Percentiles rank a stretch among this genome's conserved stretches.
These are phyloP conservation scores for Talaromyces marneffei DNA, from an alignment of 2,329 filamentous ascomycete genomes.

Conservation along the genomic window DNA sequence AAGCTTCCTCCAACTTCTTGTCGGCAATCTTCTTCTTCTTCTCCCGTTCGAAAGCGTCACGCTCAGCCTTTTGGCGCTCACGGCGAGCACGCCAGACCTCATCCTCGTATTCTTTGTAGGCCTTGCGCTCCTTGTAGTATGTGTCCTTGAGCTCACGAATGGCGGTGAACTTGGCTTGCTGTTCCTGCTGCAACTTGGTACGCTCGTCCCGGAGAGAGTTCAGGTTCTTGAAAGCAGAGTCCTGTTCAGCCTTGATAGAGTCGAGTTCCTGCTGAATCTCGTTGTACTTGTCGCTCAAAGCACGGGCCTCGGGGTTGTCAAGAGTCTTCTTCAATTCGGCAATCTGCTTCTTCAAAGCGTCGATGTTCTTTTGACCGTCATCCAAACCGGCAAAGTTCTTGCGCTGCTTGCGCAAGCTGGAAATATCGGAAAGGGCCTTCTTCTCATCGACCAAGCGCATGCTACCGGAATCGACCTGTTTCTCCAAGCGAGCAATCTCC, in stretches of 20 bases:
- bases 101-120: slow-evolving; percentile 75
- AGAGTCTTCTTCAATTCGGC: slow-evolving; percentile 81
- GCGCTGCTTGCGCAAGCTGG: slow-evolving; percentile 75
- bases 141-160: slow-evolving; percentile 85
- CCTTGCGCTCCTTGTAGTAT: slow-evolving; percentile 76
- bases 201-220: slow-evolving; percentile 80
- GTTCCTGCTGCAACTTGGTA: slow-evolving; percentile 73
- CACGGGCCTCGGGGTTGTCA: slow-evolving; percentile 86
- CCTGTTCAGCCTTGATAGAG: slow-evolving; percentile 83
- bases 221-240: slow-evolving; percentile 82
- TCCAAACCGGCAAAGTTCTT: slow-evolving; percentile 88
- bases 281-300: slow-evolving; percentile 78
- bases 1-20: slow-evolving; percentile 48
- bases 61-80: slow-evolving; percentile 76
- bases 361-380: slow-evolving; percentile 79
- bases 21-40: slow-evolving; percentile 49
- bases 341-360: slow-evolving; percentile 79
- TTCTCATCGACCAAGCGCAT: slow-evolving; percentile 98
- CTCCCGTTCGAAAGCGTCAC: slow-evolving; percentile 50
- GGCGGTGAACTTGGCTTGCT: slow-evolving; percentile 76
- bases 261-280: slow-evolving; percentile 84
- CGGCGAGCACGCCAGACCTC: slow-evolving; percentile 70
- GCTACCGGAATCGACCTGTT: slow-evolving; percentile 77
- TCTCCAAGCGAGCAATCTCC: slow-evolving; percentile 73
- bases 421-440: slow-evolving; percentile 81